phyloP scores from a whole-genome alignment of 2,329 filamentous ascomycete species.

The Xenoacremonium recifei region DNA sequence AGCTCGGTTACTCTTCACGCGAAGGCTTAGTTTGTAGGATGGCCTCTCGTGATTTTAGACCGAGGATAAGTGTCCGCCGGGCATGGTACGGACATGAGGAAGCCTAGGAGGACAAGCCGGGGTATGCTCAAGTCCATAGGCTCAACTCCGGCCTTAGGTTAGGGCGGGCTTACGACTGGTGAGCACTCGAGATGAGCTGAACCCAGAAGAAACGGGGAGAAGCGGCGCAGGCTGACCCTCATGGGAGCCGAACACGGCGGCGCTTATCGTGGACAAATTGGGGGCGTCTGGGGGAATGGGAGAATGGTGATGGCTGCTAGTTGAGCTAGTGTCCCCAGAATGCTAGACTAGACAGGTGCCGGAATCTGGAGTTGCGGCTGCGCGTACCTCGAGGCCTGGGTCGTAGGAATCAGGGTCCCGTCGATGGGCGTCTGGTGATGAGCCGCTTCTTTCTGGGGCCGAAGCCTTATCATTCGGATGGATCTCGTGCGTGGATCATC shows the following conservation, averaged over 20 bases:
- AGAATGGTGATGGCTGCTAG: conserved; percentile 15
- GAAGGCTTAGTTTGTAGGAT: too few relatives aligned
- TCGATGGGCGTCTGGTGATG: conserved; percentile 14
- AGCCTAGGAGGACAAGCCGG: too few relatives aligned
- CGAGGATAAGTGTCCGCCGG: conserved; percentile 16
- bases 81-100: conserved; percentile 18
- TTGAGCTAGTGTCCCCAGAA: conserved; percentile 14
- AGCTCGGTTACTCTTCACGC: too few relatives aligned
- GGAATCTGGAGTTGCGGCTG: conserved; percentile 10
- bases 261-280: conserved; percentile 28
- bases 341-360: neutral
- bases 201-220: conserved; percentile 7
- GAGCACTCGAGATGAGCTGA: too few relatives aligned
- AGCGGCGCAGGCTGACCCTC: conserved; percentile 16
- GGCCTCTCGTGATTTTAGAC: conserved; percentile 9
- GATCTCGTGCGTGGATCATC: too few relatives aligned
- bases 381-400: too few relatives aligned
- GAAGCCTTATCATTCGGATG: too few relatives aligned
- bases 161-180: too few relatives aligned
- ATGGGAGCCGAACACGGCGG: conserved; percentile 26
- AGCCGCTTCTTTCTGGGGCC: conserved; percentile 14
- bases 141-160: conserved; percentile 17
- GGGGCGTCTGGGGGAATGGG: conserved; percentile 5
- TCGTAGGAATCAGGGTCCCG: too few relatives aligned
- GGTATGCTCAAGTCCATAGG: too few relatives aligned